phyloP scores from a whole-genome alignment of 2,329 filamentous ascomycete genomes.

The Beauveria brongniartii region DNA sequence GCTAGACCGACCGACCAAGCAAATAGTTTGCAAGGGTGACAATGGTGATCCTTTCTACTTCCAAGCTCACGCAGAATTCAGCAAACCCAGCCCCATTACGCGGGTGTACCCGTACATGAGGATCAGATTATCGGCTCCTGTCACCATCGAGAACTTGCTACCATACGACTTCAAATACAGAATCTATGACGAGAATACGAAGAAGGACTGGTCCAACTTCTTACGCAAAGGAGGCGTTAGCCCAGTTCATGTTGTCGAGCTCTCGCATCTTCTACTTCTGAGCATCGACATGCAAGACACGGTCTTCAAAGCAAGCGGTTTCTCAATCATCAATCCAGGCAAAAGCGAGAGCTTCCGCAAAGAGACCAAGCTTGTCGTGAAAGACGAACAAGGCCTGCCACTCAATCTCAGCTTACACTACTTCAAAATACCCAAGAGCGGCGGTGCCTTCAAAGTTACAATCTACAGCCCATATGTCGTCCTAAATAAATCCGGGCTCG shows the following conservation, averaged over 20 bases:
- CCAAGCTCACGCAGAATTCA: constrained; percentile 81
- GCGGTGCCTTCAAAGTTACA: constrained; percentile 91
- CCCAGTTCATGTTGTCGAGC: constrained; percentile 91
- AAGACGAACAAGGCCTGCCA: constrained; percentile 73
- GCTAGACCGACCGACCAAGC: constrained; percentile 73
- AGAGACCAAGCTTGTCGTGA: constrained; percentile 71
- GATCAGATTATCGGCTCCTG: constrained; percentile 80
- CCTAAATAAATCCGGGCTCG: constrained; percentile 87
- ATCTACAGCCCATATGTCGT: constrained; percentile 94
- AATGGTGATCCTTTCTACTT: constrained; percentile 91
- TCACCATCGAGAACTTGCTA: constrained; percentile 88
- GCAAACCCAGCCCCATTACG: constrained; percentile 74
- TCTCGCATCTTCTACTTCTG: constrained; percentile 85
- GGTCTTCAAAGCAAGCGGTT: constrained; percentile 88
- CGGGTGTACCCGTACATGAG: constrained; percentile 91
- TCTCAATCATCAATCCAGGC: constrained; percentile 91
- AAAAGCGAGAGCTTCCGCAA: constrained; percentile 80
- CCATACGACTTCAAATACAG: constrained; percentile 99
- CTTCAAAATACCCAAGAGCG: constrained; percentile 79
- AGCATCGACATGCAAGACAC: constrained; percentile 97
- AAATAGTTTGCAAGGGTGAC: constrained; percentile 82
- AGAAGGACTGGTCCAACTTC: constrained; percentile 99
- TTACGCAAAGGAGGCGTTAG: constrained; percentile 92
- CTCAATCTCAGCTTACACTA: constrained; percentile 85
- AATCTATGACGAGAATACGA: constrained; percentile 97